These are phyloP conservation scores for Xylaria sp. DNA, from an alignment of 2,329 filamentous ascomycete genomes.

Conservation along the genomic window DNA sequence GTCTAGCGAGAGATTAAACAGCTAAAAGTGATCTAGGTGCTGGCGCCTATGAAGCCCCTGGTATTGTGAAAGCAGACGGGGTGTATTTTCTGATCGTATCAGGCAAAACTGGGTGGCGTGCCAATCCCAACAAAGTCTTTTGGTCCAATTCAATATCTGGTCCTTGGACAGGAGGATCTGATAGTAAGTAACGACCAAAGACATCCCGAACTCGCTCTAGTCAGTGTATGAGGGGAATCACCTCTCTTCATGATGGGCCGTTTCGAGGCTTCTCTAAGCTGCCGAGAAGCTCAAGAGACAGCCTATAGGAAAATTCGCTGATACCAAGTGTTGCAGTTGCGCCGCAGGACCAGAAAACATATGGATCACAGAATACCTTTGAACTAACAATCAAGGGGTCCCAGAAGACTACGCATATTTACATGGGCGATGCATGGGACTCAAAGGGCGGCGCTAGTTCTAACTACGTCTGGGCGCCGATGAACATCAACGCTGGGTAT, in stretches of 20 bases:
- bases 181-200: slow-evolving; percentile 26
- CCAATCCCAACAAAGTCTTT: slow-evolving; percentile 47
- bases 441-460: slow-evolving; percentile 42
- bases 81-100: slow-evolving; percentile 47
- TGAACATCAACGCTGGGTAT: slow-evolving; percentile 43
- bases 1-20: neutral
- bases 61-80: slow-evolving; percentile 42
- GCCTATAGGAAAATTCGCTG: neutral
- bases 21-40: slow-evolving; percentile 25
- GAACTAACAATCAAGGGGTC: slow-evolving; percentile 44
- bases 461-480: slow-evolving; percentile 49
- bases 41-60: slow-evolving; percentile 46
- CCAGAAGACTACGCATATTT: slow-evolving; percentile 43
- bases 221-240: neutral
- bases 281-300: neutral
- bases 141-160: slow-evolving; percentile 42
- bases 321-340: slow-evolving; percentile 31
- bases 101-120: slow-evolving; percentile 45
- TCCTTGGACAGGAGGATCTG: slow-evolving; percentile 42
- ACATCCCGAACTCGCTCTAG: neutral
- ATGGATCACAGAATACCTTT: slow-evolving; percentile 46
- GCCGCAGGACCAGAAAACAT: slow-evolving; percentile 44
- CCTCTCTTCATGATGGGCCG: neutral
- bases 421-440: slow-evolving; percentile 48
- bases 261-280: too few species aligned